phyloP scores from a whole-genome alignment of 345 rosid genomes.

The Aquilaria sinensis region DNA sequence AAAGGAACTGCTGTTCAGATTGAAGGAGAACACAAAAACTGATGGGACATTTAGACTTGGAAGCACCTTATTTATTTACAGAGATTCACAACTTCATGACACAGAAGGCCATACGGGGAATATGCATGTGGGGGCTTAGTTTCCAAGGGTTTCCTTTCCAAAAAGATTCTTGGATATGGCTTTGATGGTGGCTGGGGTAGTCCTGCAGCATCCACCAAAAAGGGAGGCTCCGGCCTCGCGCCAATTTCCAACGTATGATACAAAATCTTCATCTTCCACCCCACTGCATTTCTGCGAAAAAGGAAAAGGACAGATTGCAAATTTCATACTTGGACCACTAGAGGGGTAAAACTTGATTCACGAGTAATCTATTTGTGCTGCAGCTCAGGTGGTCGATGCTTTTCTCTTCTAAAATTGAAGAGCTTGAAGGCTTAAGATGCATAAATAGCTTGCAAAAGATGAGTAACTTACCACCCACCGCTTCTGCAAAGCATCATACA shows the following conservation, averaged over 20 bases:
- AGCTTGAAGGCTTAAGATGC: too few relatives aligned
- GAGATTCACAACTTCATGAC: background rate
- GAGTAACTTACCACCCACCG: slow-evolving; percentile 66
- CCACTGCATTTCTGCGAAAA: slow-evolving; percentile 49
- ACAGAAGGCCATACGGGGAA: too few relatives aligned
- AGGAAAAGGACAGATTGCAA: background rate
- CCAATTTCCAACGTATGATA: slow-evolving; percentile 67
- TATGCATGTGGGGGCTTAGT: too few relatives aligned
- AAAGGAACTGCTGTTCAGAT: too few relatives aligned
- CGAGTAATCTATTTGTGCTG: too few relatives aligned
- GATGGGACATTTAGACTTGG: background rate
- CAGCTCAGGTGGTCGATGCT: background rate
- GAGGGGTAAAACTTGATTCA: too few relatives aligned
- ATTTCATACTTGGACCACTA: slow-evolving; percentile 2
- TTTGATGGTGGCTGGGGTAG: slow-evolving; percentile 75
- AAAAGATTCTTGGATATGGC: slow-evolving; percentile 51
- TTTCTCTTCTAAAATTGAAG: background rate
- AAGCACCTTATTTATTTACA: background rate
- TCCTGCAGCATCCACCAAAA: slow-evolving; percentile 91
- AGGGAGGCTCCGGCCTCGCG: slow-evolving; percentile 65
- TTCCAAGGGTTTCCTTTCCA: slow-evolving; percentile 5
- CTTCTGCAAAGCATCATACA: slow-evolving; percentile 53
- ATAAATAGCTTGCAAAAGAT: background rate
- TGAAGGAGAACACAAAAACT: too few relatives aligned
- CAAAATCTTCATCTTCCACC: slow-evolving; percentile 62